Conservation (phyloP, 1,139 yeast genomes). For the Hyphopichia fennica region DNA sequence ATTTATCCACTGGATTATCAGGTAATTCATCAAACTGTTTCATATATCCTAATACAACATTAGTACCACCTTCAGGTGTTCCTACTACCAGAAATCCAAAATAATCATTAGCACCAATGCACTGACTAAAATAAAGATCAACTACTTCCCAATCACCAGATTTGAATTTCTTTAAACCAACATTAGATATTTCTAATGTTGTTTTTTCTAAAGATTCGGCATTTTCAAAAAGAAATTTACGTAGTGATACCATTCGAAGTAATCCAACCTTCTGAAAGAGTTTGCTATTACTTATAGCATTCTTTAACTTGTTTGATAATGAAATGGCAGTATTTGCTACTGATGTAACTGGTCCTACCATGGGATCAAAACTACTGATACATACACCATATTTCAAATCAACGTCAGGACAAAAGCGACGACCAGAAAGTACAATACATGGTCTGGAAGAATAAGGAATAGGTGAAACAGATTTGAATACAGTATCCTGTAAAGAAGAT, state of each 20-base stretch:
- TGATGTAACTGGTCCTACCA: constrained; percentile 13
- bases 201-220: constrained; percentile 10
- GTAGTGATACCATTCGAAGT: constrained; percentile 14
- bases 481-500: constrained; percentile 20
- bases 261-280: constrained; percentile 21
- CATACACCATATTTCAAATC: constrained; percentile 16
- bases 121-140: constrained; percentile 27
- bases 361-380: constrained; percentile 13
- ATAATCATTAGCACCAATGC: constrained; percentile 18
- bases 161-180: constrained; percentile 18
- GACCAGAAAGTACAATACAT: constrained; percentile 22
- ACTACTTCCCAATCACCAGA: constrained; percentile 15
- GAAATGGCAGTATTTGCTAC: not conserved
- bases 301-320: not conserved
- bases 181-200: constrained; percentile 28
- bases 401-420: constrained; percentile 25
- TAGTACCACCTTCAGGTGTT: constrained; percentile 21
- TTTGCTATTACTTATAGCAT: not conserved
- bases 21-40: constrained; percentile 12
- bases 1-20: not conserved
- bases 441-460: constrained; percentile 10
- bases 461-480: constrained; percentile 14
- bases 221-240: constrained; percentile 10
- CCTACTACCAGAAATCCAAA: constrained; percentile 20
- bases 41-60: constrained; percentile 18